phyloP scores from a whole-genome alignment of 2,329 filamentous ascomycete species.

The Apiospora kogelbergensis region DNA sequence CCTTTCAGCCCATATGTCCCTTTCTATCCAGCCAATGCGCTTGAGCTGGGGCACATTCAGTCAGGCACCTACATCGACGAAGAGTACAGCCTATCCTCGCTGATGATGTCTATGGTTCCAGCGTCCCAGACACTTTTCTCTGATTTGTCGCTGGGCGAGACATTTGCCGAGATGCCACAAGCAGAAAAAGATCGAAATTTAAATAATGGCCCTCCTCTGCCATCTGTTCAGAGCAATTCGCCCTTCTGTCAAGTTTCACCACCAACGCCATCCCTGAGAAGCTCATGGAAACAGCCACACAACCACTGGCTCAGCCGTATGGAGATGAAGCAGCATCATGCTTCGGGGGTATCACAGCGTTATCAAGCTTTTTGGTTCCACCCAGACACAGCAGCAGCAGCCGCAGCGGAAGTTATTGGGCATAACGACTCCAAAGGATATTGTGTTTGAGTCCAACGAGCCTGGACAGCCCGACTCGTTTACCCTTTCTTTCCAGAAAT shows the following conservation, averaged over 20 bases:
- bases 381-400: slow-evolving; percentile 35
- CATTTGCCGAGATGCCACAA: too few relatives aligned
- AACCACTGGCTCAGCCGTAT: slow-evolving; percentile 58
- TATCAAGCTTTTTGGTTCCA: slow-evolving; percentile 39
- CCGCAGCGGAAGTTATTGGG: slow-evolving; percentile 66
- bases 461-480: slow-evolving; percentile 68
- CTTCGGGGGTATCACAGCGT: slow-evolving; percentile 47
- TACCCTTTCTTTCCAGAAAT: slow-evolving; percentile 66
- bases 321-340: slow-evolving; percentile 60
- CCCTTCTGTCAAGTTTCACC: slow-evolving; percentile 75
- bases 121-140: too few relatives aligned
- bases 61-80: too few relatives aligned
- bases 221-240: slow-evolving; percentile 57
- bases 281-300: slow-evolving; percentile 38
- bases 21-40: too few relatives aligned
- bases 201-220: slow-evolving; percentile 51
- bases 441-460: slow-evolving; percentile 80
- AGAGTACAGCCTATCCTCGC: too few relatives aligned
- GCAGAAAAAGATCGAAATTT: too few relatives aligned
- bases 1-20: too few relatives aligned
- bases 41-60: too few relatives aligned
- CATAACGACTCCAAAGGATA: slow-evolving; percentile 94
- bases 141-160: too few relatives aligned
- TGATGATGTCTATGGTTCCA: too few relatives aligned
- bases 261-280: slow-evolving; percentile 45